Evolutionary conservation across 2,329 filamentous ascomycete species (phyloP).

Genomic region (Zymoseptoria pseudotritici): DNA sequence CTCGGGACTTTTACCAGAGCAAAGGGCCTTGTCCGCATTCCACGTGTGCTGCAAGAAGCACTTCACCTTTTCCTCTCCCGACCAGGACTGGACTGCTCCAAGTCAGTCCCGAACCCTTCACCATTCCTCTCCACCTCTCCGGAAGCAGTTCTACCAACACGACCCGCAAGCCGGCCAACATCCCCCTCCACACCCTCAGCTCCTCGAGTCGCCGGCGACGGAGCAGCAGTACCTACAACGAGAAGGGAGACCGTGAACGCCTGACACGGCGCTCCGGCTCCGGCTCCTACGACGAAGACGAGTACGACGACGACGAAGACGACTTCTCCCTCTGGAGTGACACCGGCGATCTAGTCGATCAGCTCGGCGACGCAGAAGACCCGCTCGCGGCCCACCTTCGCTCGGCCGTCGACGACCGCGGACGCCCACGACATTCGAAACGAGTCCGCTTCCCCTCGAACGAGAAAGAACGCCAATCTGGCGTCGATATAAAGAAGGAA

Average conservation of each 20-base stretch:
- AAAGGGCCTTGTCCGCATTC: not conserved
- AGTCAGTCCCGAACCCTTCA: constrained; percentile 55
- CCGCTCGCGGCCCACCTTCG: constrained; percentile 65
- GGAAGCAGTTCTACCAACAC: constrained; percentile 43
- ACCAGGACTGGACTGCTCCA: constrained; percentile 11
- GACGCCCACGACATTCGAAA: constrained; percentile 36
- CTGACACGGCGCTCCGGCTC: constrained; percentile 33
- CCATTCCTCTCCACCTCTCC: constrained; percentile 58
- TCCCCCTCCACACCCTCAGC: constrained; percentile 72
- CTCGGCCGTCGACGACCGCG: constrained; percentile 53
- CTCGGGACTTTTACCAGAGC: not conserved
- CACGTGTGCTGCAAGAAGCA: not conserved
- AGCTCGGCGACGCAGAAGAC: constrained; percentile 75
- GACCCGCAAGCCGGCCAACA: constrained; percentile 67
- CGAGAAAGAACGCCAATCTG: constrained; percentile 30
- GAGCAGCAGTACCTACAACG: constrained; percentile 38
- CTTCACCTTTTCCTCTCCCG: not conserved
- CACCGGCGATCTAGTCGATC: constrained; percentile 90
- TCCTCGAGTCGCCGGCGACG: constrained; percentile 36
- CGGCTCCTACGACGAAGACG: constrained; percentile 15
- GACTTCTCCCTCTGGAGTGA: constrained; percentile 84
- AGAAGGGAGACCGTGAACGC: constrained; percentile 44
- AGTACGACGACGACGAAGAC: constrained; percentile 36
- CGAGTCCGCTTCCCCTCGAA: constrained; percentile 60
- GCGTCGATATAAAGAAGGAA: constrained; percentile 52